A percentile compares a stretch with the other conserved stretches of the same genome.
Evolutionary conservation across 345 rosid species (phyloP).

Genomic region (Moricandia arvensis): DNA sequence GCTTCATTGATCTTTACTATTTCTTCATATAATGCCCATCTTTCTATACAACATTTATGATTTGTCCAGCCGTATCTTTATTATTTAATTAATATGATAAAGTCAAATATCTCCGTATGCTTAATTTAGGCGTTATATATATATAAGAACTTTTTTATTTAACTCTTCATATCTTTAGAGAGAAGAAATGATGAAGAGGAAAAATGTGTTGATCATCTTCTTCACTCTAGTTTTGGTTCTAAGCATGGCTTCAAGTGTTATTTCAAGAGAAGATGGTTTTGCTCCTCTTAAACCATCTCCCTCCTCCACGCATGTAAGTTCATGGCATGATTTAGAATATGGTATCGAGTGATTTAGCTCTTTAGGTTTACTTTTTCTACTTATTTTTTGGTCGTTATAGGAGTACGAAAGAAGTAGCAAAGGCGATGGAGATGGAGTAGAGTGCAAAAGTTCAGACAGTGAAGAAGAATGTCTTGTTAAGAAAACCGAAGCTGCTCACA

Average conservation of each 20-base stretch:
- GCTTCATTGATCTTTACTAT: slow-evolving; percentile 11
- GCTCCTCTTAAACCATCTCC: slow-evolving; percentile 19
- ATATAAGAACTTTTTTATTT: slow-evolving; percentile 9
- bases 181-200: slow-evolving; percentile 28
- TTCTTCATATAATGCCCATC: slow-evolving; percentile 26
- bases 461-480: slow-evolving; percentile 54
- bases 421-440: slow-evolving; percentile 34
- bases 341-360: background rate
- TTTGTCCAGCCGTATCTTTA: slow-evolving; percentile 32
- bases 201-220: slow-evolving; percentile 31
- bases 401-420: slow-evolving; percentile 28
- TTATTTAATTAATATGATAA: background rate
- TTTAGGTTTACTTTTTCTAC: background rate
- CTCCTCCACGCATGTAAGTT: slow-evolving; percentile 31
- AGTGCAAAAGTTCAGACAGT: slow-evolving; percentile 39
- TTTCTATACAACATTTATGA: slow-evolving; percentile 38
- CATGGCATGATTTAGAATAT: background rate
- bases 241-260: slow-evolving; percentile 25
- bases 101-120: slow-evolving; percentile 29
- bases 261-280: slow-evolving; percentile 23
- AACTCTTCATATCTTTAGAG: slow-evolving; percentile 12
- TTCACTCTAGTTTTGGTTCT: slow-evolving; percentile 36
- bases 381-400: slow-evolving; percentile 6
- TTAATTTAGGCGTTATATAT: background rate
- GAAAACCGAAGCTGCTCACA: slow-evolving; percentile 47